A percentile compares a stretch with the other conserved stretches of the same genome.
These are phyloP conservation scores for Paxillus ammoniavirescens DNA, from an alignment of 768 basidiomycete genomes.

Conservation along the genomic window DNA sequence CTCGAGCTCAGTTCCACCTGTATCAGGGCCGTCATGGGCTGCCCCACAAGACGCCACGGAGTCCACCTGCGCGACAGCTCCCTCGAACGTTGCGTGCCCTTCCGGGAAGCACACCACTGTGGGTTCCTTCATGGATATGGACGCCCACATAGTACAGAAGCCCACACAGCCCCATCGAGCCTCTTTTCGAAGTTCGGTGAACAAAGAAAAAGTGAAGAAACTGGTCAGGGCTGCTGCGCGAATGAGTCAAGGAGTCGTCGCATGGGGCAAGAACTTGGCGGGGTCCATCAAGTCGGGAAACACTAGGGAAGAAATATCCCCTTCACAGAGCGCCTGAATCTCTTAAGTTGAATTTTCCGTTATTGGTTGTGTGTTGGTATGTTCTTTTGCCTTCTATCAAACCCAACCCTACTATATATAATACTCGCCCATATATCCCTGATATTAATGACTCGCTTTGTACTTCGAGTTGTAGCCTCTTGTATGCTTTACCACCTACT, in stretches of 20 bases:
- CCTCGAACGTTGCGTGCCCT: not conserved
- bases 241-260: conserved; percentile 26
- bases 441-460: conserved; percentile 12
- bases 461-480: not conserved
- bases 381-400: conserved; percentile 1
- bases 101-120: conserved; percentile 7
- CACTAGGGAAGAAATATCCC: not conserved
- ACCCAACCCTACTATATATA: not conserved
- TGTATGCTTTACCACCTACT: conserved; percentile 15
- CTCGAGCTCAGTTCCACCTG: conserved; percentile 8
- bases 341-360: conserved; percentile 3
- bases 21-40: not conserved
- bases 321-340: not conserved
- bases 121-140: conserved; percentile 35
- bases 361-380: conserved; percentile 9
- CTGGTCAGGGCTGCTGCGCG: conserved; percentile 22
- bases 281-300: conserved; percentile 9
- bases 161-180: conserved; percentile 7
- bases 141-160: conserved; percentile 13
- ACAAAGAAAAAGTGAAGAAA: conserved; percentile 18
- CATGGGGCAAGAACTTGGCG: conserved; percentile 30
- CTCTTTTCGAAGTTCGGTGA: conserved; percentile 11
- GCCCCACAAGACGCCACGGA: not conserved
- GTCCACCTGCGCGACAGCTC: not conserved
- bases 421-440: conserved; percentile 24